Evolutionary conservation across 306 rosid genomes (phyloP), one percentile per base, ranked within the genome.

Genomic region (Dicorynia guianensis): DNA sequence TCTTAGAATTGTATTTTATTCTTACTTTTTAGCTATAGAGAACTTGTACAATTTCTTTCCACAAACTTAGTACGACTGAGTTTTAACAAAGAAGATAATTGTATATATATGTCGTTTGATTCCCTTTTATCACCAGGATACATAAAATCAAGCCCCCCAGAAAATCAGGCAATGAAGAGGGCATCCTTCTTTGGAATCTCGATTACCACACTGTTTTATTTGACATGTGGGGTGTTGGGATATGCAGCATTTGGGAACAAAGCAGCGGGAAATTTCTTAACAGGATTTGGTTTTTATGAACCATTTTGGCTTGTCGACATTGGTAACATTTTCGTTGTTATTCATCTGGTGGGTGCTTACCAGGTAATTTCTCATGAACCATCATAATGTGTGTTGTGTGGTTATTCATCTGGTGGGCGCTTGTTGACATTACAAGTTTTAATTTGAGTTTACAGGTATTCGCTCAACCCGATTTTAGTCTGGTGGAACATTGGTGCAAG

Each of bases 281-380:
- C 90, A 58, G 90, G 90, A 74, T 87, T 87, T 81, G 90, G 90
- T 4, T 87, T 87, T 69, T 84, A 81, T 49, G 88, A 87, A 72
- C 90, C 90, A 3, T 87, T 11, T 67, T 84, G 88, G 86, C 73
- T 84, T 0, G 33, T 84, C 58, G 86, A 87, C 77, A 58, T 84
- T 59, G 88, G 68, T 14, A 87, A 87, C 72, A 9, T 76, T 34
- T 81, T 82, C 64, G 42, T 87, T 53, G 5, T 79, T 61, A n/a
- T 87, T 69, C 90, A 84, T 81, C 71, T 84, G 1, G 81, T 84
- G 0, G 86, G 86, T 8, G 88, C 86, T 49, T 86, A 76, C 48
- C 85, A 80, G 86, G 89, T 85, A 82, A 56, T 11, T 63, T 42
- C 42, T 70, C 9, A n/a, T 34, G n/a, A 42, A 18, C 43, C 33